Evolutionary conservation across 108 stramenopile species (phyloP).

Genomic region (Discostella stelligeroides): DNA sequence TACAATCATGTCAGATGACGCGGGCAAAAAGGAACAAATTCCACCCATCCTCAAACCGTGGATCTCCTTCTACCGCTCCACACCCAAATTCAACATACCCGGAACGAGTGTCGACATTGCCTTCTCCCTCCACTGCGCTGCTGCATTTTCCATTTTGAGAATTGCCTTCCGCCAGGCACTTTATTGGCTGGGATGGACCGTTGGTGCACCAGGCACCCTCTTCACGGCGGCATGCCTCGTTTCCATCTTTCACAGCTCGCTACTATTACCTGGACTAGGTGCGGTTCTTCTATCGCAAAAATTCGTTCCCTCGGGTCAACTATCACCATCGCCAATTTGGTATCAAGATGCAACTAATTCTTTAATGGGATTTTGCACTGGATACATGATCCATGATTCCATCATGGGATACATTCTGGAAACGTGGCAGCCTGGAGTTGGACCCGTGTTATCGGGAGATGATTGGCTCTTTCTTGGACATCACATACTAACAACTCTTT

Average conservation of each 20-base stretch:
- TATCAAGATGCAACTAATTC: conserved; percentile 39
- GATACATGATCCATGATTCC: conserved; percentile 52
- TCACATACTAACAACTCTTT: conserved; percentile 34
- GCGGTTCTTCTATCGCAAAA: conserved; percentile 29
- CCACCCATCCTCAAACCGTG: conserved; percentile 22
- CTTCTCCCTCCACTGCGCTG: conserved; percentile 34
- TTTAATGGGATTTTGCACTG: conserved; percentile 43
- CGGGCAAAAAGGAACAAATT: conserved; percentile 6
- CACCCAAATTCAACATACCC: conserved; percentile 35
- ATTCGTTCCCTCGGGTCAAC: conserved; percentile 26
- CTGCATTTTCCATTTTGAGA: conserved; percentile 21
- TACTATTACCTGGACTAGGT: conserved; percentile 28
- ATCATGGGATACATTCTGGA: conserved; percentile 38
- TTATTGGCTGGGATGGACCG: conserved; percentile 29
- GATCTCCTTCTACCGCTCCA: conserved; percentile 37
- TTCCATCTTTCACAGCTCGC: conserved; percentile 27
- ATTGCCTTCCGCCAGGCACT: conserved; percentile 16
- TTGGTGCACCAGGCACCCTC: conserved; percentile 9
- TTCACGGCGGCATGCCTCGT: conserved; percentile 28
- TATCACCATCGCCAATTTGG: conserved; percentile 35
- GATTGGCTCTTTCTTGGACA: conserved; percentile 45
- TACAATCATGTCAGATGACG: background rate
- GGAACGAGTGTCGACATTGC: conserved; percentile 30
- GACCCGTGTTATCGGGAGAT: conserved; percentile 33
- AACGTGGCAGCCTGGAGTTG: conserved; percentile 36